phyloP scores from a whole-genome alignment of 2,329 filamentous ascomycete species.

The Ophiocordyceps camponoti-rufipedis region DNA sequence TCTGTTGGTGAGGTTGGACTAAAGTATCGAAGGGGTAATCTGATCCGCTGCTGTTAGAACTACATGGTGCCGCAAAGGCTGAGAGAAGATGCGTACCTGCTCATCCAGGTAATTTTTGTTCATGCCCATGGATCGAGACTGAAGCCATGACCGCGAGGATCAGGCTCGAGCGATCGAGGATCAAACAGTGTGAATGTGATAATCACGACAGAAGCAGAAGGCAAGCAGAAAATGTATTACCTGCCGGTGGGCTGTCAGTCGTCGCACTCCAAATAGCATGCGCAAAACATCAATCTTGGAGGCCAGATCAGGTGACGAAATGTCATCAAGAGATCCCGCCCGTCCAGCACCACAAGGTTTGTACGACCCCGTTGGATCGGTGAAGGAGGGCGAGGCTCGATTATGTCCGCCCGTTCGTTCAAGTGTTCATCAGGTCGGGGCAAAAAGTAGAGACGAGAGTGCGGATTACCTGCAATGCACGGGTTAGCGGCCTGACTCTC shows the following conservation, averaged over 20 bases:
- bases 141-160: constrained; percentile 5
- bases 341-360: constrained; percentile 36
- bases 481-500: constrained; percentile 15
- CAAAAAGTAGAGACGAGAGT: not conserved
- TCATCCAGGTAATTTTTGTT: constrained; percentile 18
- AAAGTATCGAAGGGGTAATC: not conserved
- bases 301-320: constrained; percentile 43
- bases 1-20: not conserved
- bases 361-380: constrained; percentile 39
- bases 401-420: constrained; percentile 57
- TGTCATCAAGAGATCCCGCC: constrained; percentile 43
- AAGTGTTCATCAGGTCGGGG: constrained; percentile 40
- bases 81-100: constrained; percentile 12
- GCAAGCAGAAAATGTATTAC: constrained; percentile 8
- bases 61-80: not conserved
- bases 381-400: constrained; percentile 30
- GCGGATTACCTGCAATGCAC: constrained; percentile 22
- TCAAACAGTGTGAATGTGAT: constrained; percentile 45
- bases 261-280: constrained; percentile 3
- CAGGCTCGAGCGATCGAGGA: constrained; percentile 19
- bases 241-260: constrained; percentile 16
- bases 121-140: not conserved
- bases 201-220: not conserved
- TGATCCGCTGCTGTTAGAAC: not conserved
- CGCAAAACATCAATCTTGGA: constrained; percentile 4